Percentiles rank a stretch among this genome's conserved stretches.
Evolutionary conservation across 2,329 filamentous ascomycete genomes (phyloP).

Genomic region (Aaosphaeria arxii): DNA sequence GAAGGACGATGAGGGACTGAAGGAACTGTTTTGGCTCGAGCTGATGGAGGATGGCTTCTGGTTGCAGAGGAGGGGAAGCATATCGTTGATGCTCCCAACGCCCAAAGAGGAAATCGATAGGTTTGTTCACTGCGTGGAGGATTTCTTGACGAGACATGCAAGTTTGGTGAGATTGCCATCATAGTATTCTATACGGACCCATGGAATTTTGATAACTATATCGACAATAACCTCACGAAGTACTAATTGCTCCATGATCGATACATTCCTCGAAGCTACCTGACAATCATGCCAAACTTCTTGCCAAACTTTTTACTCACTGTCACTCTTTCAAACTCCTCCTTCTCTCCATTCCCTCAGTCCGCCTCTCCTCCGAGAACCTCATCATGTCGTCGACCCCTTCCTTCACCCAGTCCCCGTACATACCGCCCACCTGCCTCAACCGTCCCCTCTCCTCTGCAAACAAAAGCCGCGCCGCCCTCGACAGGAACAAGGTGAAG

Average conservation of each 20-base stretch:
- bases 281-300: no score
- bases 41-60: constrained; percentile 38
- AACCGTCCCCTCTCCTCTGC: no score
- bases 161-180: constrained; percentile 6
- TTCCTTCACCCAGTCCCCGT: not conserved
- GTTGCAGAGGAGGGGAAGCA: constrained; percentile 31
- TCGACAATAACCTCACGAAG: not conserved
- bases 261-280: no score
- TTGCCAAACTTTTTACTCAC: no score
- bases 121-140: constrained; percentile 20
- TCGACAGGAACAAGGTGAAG: no score
- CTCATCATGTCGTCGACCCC: not conserved
- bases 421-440: not conserved
- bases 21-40: constrained; percentile 35
- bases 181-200: not conserved
- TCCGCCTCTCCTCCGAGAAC: not conserved
- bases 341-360: not conserved
- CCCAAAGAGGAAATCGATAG: constrained; percentile 30
- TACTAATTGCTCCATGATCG: not conserved
- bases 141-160: constrained; percentile 19
- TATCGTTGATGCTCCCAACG: constrained; percentile 35
- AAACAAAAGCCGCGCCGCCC: no score
- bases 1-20: constrained; percentile 25
- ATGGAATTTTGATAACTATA: not conserved
- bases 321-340: not conserved